Evolutionary conservation across 2,329 filamentous ascomycete genomes (phyloP).

Genomic region (Fusarium dimerum): DNA sequence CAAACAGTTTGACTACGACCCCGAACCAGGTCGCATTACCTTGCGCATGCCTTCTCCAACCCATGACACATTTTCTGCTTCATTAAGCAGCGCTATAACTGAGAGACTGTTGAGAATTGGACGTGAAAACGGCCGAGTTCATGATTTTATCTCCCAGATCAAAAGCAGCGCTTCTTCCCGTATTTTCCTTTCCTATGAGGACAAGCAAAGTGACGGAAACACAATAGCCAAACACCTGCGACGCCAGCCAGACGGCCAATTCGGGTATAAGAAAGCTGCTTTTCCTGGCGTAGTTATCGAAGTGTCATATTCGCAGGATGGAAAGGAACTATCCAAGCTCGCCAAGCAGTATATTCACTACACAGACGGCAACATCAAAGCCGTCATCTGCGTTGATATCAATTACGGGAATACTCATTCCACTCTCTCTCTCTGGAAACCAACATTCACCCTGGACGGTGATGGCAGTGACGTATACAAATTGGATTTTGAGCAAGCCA

Average conservation of each 20-base stretch:
- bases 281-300: constrained; percentile 20
- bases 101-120: no score
- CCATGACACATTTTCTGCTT: constrained; percentile 5
- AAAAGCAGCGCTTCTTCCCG: no score
- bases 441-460: constrained; percentile 5
- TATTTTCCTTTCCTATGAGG: no score
- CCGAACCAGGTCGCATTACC: neutral
- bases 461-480: neutral
- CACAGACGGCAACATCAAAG: constrained; percentile 19
- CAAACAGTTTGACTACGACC: constrained; percentile 7
- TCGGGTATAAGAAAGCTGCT: constrained; percentile 4
- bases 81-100: no score
- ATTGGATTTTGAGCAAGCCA: neutral
- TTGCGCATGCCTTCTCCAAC: constrained; percentile 11
- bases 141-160: no score
- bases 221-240: no score
- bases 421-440: constrained; percentile 15
- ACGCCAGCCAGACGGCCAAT: constrained; percentile 18
- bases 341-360: constrained; percentile 21
- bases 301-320: constrained; percentile 19
- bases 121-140: no score
- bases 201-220: no score
- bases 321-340: constrained; percentile 13
- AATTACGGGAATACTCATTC: constrained; percentile 6
- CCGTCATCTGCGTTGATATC: constrained; percentile 18